Evolutionary conservation across 192 early-diverging fungal species (phyloP).

Genomic region (Coemansia sp.): DNA sequence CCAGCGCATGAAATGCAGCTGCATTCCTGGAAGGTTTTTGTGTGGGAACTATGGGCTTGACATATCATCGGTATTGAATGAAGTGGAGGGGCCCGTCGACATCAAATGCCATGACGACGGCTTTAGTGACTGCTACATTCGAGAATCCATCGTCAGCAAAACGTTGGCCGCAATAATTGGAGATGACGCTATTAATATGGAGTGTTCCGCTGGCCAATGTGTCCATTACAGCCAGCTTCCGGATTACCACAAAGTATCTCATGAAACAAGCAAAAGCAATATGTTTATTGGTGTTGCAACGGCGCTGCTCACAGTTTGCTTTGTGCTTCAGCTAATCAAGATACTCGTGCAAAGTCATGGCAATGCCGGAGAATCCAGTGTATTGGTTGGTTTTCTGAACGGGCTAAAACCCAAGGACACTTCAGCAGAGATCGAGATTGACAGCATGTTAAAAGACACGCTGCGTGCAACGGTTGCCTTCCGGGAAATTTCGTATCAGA

Average conservation of each 20-base stretch:
- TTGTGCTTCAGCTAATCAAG: slow-evolving; percentile 38
- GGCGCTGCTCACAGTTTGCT: slow-evolving; percentile 39
- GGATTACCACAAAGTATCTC: slow-evolving; percentile 53
- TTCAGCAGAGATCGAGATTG: slow-evolving; percentile 13
- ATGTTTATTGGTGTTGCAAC: slow-evolving; percentile 36
- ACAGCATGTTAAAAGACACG: slow-evolving; percentile 24
- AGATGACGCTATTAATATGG: slow-evolving; percentile 76
- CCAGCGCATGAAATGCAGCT: slow-evolving; percentile 72
- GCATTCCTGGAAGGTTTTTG: slow-evolving; percentile 74
- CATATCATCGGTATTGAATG: slow-evolving; percentile 75
- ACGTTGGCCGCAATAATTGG: slow-evolving; percentile 65
- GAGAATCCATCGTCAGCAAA: slow-evolving; percentile 34
- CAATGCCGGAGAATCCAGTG: neutral
- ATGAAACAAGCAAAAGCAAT: slow-evolving; percentile 33
- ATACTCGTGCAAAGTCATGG: slow-evolving; percentile 15
- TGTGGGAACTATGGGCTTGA: slow-evolving; percentile 83
- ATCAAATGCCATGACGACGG: slow-evolving; percentile 70
- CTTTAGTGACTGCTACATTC: slow-evolving; percentile 82
- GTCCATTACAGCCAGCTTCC: slow-evolving; percentile 85
- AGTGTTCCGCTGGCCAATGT: slow-evolving; percentile 82
- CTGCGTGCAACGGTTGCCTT: slow-evolving; percentile 32
- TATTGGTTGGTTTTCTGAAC: neutral
- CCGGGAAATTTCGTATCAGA: slow-evolving; percentile 41
- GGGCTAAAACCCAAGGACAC: neutral
- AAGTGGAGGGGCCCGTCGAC: slow-evolving; percentile 76